Evolutionary conservation across 2,329 filamentous ascomycete species (phyloP), one percentile per base, ranked within the genome.

Genomic region (Colletotrichum salicis): DNA sequence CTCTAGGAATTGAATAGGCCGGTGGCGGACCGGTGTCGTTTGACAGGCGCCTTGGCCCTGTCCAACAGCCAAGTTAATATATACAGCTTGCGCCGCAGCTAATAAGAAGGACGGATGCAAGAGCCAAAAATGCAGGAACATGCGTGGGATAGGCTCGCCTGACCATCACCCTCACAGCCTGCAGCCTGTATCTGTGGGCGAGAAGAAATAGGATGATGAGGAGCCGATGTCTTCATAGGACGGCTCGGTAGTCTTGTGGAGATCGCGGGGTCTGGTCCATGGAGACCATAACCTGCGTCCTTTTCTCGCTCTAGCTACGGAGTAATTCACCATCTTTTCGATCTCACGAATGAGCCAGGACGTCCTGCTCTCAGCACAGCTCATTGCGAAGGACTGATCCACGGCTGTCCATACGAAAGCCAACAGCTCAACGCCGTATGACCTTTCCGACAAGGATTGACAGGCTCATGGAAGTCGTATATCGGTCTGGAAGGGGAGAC

Each of bases 241-340:
- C 67, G 57, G 62, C 55, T 66, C 56, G 22, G 56, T 55, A 48
- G 35, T 55, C 60, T 29, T 45, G 62, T 70, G 62, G 64, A 52
- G 69, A 68, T 62, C 64, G 64, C 68, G 69, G 69, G 51, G 64
- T 68, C 59, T 63, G 58, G n/a, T 67, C 56, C 51, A 58, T 63
- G 54, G 62, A 37, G 54, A 62, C 69, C 64, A 31, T 31, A 54
- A 54, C 33, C 67, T 66, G 48, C 67, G 62, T 62, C 67, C 19
- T 48, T 48, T 48, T 48, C 7, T 22, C 41, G 19, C 41, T 48
- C 19, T 48, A 19, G 41, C 19, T 7, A n/a, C n/a, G n/a, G n/a
- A n/a, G n/a, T n/a, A 22, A 48, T 22, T 22, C 41, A 8, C 41
- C 8, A 22, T 22, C 41, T 19, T 22, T 19, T 3, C 19, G 8